Evolutionary conservation across 768 basidiomycete species (phyloP), one percentile per base, ranked within the genome.

Genomic region (Amanita molliuscula): DNA sequence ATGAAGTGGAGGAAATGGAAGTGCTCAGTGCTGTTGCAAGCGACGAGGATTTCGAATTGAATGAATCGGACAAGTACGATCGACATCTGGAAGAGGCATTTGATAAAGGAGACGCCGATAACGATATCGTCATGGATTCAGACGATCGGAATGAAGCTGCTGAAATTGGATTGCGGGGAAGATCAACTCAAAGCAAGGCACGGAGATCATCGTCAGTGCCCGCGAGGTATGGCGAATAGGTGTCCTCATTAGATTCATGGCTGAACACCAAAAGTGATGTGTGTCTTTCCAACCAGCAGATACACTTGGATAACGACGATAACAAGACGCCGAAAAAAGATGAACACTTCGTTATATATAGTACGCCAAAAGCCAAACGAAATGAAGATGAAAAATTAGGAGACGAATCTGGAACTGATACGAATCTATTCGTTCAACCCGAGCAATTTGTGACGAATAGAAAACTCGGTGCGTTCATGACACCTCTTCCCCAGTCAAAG

Each of bases 1-100:
- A 73, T 48, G 75, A 79, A 31, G 61, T 65, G 40, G 70, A 69
- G 36, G 76, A 79, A 51, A 69, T 77, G 60, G 80, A 79, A 44
- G 69, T 70, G 2, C 47, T 73, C 26, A 70, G 63, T 20, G 62
- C 62, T 28, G 68, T 69, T 29, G 73, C 71, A 13, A 67, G 62
- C 4, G 62, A 68, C 15, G 62, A 66, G 40, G 68, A 65, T 42
- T 62, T 62, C 4, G 57, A 63, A n/a, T 59, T 60, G 8, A 53
- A 55, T 23, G 56, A 60, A 4, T 53, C 57, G 6, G 52, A 59
- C 10, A 59, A 55, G 16, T 55, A 60, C 6, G 50, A 57, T 6
- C 51, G 59, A 11, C 54, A 55, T 1, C 67, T 63, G 25, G 59
- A 58, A 7, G 53, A 53, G 13, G 56, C 37, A 4, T 49, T 62